phyloP scores from a whole-genome alignment of 306 rosid species.

The Elaeagnus macrophylla region DNA sequence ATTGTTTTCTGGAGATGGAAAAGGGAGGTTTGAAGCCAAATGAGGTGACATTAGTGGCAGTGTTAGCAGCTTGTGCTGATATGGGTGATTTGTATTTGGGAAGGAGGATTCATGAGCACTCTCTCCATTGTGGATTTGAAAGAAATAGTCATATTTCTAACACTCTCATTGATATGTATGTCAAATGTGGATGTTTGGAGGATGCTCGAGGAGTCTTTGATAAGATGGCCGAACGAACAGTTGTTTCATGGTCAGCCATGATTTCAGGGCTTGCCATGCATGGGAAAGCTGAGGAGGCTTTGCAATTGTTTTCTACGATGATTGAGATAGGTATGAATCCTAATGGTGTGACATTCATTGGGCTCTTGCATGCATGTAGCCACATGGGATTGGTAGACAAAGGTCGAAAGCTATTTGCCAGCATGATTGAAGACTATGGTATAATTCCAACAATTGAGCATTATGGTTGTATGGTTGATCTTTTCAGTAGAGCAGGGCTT shows the following conservation, averaged over 20 bases:
- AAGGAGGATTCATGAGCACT: constrained; percentile 36
- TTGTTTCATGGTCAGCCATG: constrained; percentile 58
- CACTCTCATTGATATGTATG: constrained; percentile 45
- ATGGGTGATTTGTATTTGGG: constrained; percentile 41
- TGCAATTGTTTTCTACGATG: constrained; percentile 31
- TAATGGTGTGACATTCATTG: constrained; percentile 39
- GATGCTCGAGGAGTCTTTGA: constrained; percentile 30
- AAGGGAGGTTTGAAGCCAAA: constrained; percentile 37
- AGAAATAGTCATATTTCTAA: constrained; percentile 30
- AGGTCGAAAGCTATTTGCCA: constrained; percentile 34
- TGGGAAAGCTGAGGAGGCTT: constrained; percentile 44
- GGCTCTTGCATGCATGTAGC: constrained; percentile 52
- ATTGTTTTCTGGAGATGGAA: constrained; percentile 36
- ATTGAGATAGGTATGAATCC: constrained; percentile 32
- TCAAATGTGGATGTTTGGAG: constrained; percentile 52
- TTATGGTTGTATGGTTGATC: constrained; percentile 54
- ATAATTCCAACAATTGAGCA: constrained; percentile 43
- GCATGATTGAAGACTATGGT: constrained; percentile 40
- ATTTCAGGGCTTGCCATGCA: constrained; percentile 43
- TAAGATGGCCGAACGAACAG: constrained; percentile 26
- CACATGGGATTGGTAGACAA: constrained; percentile 44
- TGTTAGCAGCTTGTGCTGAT: constrained; percentile 49
- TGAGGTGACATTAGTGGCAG: constrained; percentile 39
- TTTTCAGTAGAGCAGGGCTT: constrained; percentile 40
- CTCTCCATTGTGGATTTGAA: constrained; percentile 23